Evolutionary conservation across 2,329 filamentous ascomycete genomes (phyloP).

Genomic region (Chaetomiaceae sp.): DNA sequence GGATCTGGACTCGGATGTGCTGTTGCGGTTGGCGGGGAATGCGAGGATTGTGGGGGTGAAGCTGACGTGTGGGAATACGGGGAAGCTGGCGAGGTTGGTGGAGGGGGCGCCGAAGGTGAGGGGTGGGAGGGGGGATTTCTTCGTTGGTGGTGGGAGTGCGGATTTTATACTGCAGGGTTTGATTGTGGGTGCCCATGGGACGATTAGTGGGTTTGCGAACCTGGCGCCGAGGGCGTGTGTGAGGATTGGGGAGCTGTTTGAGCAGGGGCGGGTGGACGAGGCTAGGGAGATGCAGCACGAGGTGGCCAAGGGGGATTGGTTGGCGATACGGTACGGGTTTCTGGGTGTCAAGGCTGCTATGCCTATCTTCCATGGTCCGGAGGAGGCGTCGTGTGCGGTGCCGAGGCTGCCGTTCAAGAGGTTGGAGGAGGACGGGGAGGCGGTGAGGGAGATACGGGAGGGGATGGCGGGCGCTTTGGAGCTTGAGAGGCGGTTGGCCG

Average conservation of each 20-base stretch:
- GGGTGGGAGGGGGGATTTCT: constrained; percentile 42
- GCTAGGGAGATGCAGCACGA: constrained; percentile 54
- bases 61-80: constrained; percentile 54
- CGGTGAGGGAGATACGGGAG: constrained; percentile 36
- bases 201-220: constrained; percentile 69
- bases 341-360: constrained; percentile 46
- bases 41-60: constrained; percentile 53
- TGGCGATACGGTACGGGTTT: constrained; percentile 45
- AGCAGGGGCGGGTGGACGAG: constrained; percentile 52
- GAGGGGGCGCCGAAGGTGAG: constrained; percentile 36
- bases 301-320: constrained; percentile 44
- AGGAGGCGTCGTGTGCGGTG: constrained; percentile 30
- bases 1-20: constrained; percentile 47
- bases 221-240: constrained; percentile 60
- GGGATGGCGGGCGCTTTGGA: constrained; percentile 29
- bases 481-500: constrained; percentile 33
- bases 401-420: constrained; percentile 38
- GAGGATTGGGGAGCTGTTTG: constrained; percentile 56
- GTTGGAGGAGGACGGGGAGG: constrained; percentile 32
- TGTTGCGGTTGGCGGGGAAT: constrained; percentile 44
- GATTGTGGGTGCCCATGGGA: constrained; percentile 64
- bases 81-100: constrained; percentile 51
- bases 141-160: constrained; percentile 67
- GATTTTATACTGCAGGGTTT: constrained; percentile 71
- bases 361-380: constrained; percentile 38